Evolutionary conservation across 2,329 filamentous ascomycete species (phyloP).

Genomic region (Sclerotinia trifoliorum): DNA sequence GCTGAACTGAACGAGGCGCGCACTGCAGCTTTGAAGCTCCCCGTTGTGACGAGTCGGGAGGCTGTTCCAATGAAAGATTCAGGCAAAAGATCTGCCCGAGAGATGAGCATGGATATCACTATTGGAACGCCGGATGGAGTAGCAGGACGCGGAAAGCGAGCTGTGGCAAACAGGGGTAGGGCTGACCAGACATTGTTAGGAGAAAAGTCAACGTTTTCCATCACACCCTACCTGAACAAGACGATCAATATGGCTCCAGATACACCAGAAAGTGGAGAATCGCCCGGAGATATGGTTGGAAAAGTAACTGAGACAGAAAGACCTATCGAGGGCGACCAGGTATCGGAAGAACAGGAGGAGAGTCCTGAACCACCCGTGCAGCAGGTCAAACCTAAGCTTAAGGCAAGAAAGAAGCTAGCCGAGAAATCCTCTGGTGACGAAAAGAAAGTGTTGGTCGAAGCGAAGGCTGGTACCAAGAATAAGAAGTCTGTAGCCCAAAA

Average conservation of each 20-base stretch:
- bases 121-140: slow-evolving; percentile 53
- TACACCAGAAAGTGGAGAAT: slow-evolving; percentile 25
- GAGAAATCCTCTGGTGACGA: slow-evolving; percentile 36
- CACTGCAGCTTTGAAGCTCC: slow-evolving; percentile 34
- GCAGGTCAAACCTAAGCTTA: slow-evolving; percentile 25
- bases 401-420: slow-evolving; percentile 31
- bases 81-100: slow-evolving; percentile 45
- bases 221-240: slow-evolving; percentile 88
- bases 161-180: slow-evolving; percentile 54
- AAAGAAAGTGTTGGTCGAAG: slow-evolving; percentile 45
- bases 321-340: slow-evolving; percentile 23
- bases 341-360: slow-evolving; percentile 14
- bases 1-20: slow-evolving; percentile 44
- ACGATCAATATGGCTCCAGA: slow-evolving; percentile 58
- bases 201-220: slow-evolving; percentile 89
- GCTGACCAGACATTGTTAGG: slow-evolving; percentile 62
- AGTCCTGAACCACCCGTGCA: slow-evolving; percentile 16
- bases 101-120: slow-evolving; percentile 46
- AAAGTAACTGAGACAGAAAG: slow-evolving; percentile 24
- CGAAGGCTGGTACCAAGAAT: slow-evolving; percentile 39
- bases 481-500: slow-evolving; percentile 40
- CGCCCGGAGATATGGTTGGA: neutral
- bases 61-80: slow-evolving; percentile 36
- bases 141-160: slow-evolving; percentile 45
- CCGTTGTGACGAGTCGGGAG: slow-evolving; percentile 23